Evolutionary conservation across 441 rosid species (phyloP).

Genomic region (Erodium texanum): DNA sequence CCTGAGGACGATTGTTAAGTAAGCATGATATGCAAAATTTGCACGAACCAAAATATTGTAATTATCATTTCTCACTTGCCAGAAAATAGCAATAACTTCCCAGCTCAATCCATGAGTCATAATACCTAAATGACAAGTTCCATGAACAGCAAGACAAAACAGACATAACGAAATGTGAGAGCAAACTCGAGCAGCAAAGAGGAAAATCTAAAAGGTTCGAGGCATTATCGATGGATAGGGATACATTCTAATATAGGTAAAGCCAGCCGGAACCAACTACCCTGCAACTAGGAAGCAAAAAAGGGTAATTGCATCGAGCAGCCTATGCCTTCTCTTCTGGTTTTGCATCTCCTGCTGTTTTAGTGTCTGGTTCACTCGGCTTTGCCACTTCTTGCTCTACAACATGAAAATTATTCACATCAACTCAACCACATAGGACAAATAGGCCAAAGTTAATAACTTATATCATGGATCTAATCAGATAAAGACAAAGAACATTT

Average conservation of each 20-base stretch:
- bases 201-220: too few relatives aligned
- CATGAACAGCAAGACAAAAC: not conserved
- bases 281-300: not conserved
- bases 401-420: not conserved
- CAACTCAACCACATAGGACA: not conserved
- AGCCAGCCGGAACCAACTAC: not conserved
- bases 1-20: not conserved
- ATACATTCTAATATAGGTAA: not conserved
- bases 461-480: not conserved
- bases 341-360: not conserved
- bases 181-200: not conserved
- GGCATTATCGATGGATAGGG: not conserved
- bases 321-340: not conserved
- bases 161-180: not conserved
- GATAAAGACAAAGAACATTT: too few relatives aligned
- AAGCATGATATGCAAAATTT: not conserved
- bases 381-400: not conserved
- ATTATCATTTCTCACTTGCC: not conserved
- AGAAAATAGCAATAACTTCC: not conserved
- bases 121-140: not conserved
- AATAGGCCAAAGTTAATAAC: not conserved
- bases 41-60: not conserved
- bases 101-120: not conserved
- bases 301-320: slow-evolving; percentile 10
- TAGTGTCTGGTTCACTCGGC: not conserved